Conservation (phyloP, 2,329 filamentous ascomycete genomes). For the Nemania sp. region DNA sequence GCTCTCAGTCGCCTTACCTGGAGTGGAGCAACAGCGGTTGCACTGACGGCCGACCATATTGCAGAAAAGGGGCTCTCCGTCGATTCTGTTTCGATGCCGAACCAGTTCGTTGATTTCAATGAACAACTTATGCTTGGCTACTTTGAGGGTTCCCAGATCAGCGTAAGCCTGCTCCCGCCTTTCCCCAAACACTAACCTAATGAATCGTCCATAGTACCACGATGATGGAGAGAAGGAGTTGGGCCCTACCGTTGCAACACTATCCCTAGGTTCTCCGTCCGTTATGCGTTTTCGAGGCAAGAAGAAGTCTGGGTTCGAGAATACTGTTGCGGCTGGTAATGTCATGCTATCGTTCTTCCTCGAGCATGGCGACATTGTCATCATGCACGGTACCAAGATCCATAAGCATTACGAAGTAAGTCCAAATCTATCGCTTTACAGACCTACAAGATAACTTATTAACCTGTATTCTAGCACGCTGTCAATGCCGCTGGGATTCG, state of each 20-base stretch:
- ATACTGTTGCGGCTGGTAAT: conserved; percentile 17
- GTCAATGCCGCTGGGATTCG: conserved; percentile 30
- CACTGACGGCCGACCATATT: conserved; percentile 42
- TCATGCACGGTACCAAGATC: conserved; percentile 71
- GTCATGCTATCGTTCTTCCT: conserved; percentile 57
- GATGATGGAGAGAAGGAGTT: conserved; percentile 74
- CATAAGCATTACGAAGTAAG: conserved; percentile 69
- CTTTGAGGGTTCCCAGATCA: conserved; percentile 69
- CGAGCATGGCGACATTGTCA: conserved; percentile 72
- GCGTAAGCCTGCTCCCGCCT: conserved; percentile 53
- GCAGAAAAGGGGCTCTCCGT: conserved; percentile 14
- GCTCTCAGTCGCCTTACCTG: conserved; percentile 67
- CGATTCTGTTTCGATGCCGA: conserved; percentile 42
- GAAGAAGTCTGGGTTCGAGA: conserved; percentile 42
- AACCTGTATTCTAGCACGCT: conserved; percentile 32
- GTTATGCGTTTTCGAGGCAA: conserved; percentile 71
- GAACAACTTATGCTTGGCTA: conserved; percentile 73
- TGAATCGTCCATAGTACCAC: conserved; percentile 61
- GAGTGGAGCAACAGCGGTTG: conserved; percentile 61
- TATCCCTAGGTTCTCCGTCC: conserved; percentile 69
- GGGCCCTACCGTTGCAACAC: conserved; percentile 71
- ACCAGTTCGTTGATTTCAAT: conserved; percentile 64
- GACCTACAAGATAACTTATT: neutral
- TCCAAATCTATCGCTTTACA: neutral
- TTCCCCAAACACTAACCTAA: conserved; percentile 6